A percentile compares a stretch with the other conserved stretches of the same genome.
Conservation (phyloP, 2,329 filamentous ascomycete species). For the Taxawa tesnikishii region DNA sequence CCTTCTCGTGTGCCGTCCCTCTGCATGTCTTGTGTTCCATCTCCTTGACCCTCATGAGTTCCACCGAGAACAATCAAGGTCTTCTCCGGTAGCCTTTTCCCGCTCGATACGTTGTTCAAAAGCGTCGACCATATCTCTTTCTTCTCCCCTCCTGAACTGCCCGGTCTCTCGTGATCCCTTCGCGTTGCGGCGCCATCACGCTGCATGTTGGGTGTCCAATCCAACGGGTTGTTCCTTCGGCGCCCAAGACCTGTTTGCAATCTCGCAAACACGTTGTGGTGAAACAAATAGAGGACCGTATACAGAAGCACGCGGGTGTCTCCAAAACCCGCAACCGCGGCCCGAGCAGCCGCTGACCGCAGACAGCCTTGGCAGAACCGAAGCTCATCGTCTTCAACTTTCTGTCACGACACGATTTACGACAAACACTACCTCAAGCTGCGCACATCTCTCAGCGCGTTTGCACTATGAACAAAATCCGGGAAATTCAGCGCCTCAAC, state of each 20-base stretch:
- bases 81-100: slow-evolving; percentile 83
- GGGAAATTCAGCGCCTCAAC: slow-evolving; percentile 84
- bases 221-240: no score
- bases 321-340: no score
- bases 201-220: neutral
- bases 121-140: slow-evolving; percentile 92
- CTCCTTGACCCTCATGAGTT: slow-evolving; percentile 68
- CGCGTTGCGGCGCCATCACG: neutral
- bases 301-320: no score
- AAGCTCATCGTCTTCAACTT: no score
- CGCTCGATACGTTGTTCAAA: slow-evolving; percentile 80
- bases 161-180: slow-evolving; percentile 16
- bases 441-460: no score
- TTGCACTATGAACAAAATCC: slow-evolving; percentile 99
- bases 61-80: slow-evolving; percentile 78
- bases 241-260: no score
- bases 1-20: slow-evolving; percentile 16
- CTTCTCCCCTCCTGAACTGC: slow-evolving; percentile 31
- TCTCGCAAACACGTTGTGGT: no score
- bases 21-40: slow-evolving; percentile 54
- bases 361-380: no score
- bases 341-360: no score
- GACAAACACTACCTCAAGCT: no score
- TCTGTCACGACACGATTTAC: no score
- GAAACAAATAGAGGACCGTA: no score